Percentiles rank a stretch among this genome's conserved stretches.
phyloP scores from a whole-genome alignment of 306 rosid species.

The Dicorynia guianensis region DNA sequence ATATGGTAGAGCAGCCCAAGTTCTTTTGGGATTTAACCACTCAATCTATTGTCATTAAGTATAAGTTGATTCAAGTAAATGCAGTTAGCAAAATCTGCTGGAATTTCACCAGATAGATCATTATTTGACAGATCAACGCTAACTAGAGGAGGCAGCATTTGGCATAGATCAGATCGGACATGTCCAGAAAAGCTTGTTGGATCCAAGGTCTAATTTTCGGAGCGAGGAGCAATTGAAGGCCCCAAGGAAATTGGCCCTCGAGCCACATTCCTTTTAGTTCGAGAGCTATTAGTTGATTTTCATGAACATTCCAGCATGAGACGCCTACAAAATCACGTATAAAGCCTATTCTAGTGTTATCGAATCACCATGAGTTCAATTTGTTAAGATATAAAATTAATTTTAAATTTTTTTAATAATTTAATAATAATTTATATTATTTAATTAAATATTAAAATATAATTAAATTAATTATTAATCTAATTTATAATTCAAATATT shows the following conservation, averaged over 20 bases:
- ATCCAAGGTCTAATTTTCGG: constrained; percentile 10
- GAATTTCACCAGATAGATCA: constrained; percentile 39
- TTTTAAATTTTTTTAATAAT: too few species aligned
- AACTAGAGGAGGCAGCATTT: background rate
- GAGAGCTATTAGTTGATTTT: constrained; percentile 11
- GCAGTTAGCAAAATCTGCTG: background rate
- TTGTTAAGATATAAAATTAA: too few species aligned
- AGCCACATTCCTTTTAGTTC: constrained; percentile 11
- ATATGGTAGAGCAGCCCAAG: background rate
- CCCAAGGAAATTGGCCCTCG: constrained; percentile 40
- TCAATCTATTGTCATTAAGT: constrained; percentile 28
- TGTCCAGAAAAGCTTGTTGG: constrained; percentile 23
- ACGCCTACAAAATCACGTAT: constrained; percentile 15
- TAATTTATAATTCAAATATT: too few species aligned
- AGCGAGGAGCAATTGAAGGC: background rate
- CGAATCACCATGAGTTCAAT: constrained; percentile 28
- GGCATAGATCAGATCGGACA: constrained; percentile 34
- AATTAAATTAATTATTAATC: too few species aligned
- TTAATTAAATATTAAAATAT: too few species aligned
- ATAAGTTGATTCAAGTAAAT: background rate
- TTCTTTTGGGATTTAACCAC: constrained; percentile 36
- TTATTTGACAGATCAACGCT: constrained; percentile 16
- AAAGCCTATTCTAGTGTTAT: background rate
- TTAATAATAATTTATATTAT: too few species aligned
- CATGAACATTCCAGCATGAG: constrained; percentile 27